Conservation (phyloP, 1,139 yeast genomes). For the Debaryomyces psychrophilus region DNA sequence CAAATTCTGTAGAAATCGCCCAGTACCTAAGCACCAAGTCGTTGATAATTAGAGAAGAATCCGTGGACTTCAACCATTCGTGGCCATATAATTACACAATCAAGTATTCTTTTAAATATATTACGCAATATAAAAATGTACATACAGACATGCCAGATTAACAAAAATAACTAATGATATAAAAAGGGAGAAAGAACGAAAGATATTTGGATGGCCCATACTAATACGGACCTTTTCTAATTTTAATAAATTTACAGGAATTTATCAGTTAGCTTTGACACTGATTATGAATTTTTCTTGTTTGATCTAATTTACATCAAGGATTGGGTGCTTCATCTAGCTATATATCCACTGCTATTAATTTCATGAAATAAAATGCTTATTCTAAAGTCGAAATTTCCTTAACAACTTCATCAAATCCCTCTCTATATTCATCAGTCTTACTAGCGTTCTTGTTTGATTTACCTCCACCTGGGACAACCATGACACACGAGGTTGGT, state of each 20-base stretch:
- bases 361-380: constrained; percentile 9
- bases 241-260: constrained; percentile 7
- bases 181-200: constrained; percentile 8
- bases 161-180: constrained; percentile 4
- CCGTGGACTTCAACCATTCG: background rate
- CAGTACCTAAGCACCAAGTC: too few relatives aligned
- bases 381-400: constrained; percentile 61
- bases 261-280: constrained; percentile 7
- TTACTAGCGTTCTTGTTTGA: constrained; percentile 78
- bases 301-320: constrained; percentile 4
- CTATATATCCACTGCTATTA: background rate
- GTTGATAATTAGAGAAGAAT: too few relatives aligned
- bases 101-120: constrained; percentile 2
- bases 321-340: constrained; percentile 1
- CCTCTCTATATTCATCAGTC: constrained; percentile 87
- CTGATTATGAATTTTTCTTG: constrained; percentile 1
- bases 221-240: background rate
- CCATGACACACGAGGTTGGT: constrained; percentile 97
- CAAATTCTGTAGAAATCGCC: too few relatives aligned
- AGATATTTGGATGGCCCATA: constrained; percentile 6
- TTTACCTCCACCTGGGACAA: constrained; percentile 95
- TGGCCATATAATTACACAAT: background rate
- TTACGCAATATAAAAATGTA: constrained; percentile 6
- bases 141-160: constrained; percentile 8
- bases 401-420: constrained; percentile 91